A percentile compares a stretch with the other conserved stretches of the same genome.
Evolutionary conservation across 768 basidiomycete genomes (phyloP).

Genomic region (Daedaleopsis nitida): DNA sequence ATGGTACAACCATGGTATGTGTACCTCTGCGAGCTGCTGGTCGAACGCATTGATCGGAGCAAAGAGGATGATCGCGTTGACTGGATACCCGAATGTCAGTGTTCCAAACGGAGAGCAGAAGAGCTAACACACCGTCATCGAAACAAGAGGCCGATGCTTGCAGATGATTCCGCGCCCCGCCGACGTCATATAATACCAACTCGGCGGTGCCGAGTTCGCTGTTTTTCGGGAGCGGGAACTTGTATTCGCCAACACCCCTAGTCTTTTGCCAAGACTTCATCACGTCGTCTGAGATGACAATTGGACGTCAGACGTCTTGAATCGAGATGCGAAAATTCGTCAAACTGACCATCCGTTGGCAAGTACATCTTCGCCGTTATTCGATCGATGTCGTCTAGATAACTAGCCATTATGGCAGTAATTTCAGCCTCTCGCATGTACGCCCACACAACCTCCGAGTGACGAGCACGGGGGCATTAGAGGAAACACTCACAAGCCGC

Average conservation of each 20-base stretch:
- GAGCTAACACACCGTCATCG: slow-evolving; percentile 63
- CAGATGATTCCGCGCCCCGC: slow-evolving; percentile 78
- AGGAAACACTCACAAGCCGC: slow-evolving; percentile 69
- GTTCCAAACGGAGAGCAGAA: background rate
- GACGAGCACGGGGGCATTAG: background rate
- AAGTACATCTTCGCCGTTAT: slow-evolving; percentile 83
- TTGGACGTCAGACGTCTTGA: background rate
- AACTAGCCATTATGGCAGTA: slow-evolving; percentile 44
- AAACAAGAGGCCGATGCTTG: slow-evolving; percentile 91
- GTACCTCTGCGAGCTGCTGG: slow-evolving; percentile 77
- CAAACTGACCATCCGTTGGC: slow-evolving; percentile 55
- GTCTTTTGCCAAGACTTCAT: slow-evolving; percentile 83
- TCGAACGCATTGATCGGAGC: slow-evolving; percentile 89
- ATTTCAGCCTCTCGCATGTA: background rate
- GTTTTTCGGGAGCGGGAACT: slow-evolving; percentile 61
- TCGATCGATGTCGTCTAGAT: slow-evolving; percentile 77
- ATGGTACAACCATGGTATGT: slow-evolving; percentile 3
- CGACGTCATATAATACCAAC: slow-evolving; percentile 88
- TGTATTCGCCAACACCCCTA: slow-evolving; percentile 77
- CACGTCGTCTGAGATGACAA: slow-evolving; percentile 57
- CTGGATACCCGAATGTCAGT: slow-evolving; percentile 38
- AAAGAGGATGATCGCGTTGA: slow-evolving; percentile 86
- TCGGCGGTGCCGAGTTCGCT: slow-evolving; percentile 55
- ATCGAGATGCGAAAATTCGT: slow-evolving; percentile 5
- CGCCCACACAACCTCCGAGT: background rate